phyloP scores from a whole-genome alignment of 2,329 filamentous ascomycete species.

The Lojkania enalia region DNA sequence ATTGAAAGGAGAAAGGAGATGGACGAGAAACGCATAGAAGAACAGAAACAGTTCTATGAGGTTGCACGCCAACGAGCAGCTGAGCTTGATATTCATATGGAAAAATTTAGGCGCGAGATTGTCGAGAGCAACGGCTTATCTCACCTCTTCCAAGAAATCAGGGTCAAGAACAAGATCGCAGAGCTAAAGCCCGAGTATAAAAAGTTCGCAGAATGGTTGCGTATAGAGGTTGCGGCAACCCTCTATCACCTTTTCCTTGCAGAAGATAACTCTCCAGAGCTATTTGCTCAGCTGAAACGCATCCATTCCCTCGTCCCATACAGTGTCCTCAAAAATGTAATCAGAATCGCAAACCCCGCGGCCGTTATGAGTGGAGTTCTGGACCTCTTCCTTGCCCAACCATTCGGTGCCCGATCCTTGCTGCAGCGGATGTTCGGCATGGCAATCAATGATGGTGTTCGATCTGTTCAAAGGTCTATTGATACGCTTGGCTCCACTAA shows the following conservation, averaged over 20 bases:
- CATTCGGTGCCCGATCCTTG: slow-evolving; percentile 85
- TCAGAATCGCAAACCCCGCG: slow-evolving; percentile 92
- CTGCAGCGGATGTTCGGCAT: slow-evolving; percentile 94
- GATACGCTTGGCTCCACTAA: slow-evolving; percentile 70
- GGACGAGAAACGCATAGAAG: slow-evolving; percentile 85
- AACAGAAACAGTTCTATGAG: slow-evolving; percentile 94
- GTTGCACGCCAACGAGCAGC: slow-evolving; percentile 87
- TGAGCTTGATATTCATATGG: slow-evolving; percentile 97
- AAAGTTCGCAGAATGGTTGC: slow-evolving; percentile 97
- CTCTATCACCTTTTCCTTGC: slow-evolving; percentile 97
- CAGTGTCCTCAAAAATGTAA: slow-evolving; percentile 91
- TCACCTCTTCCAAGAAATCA: slow-evolving; percentile 90
- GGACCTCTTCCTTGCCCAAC: slow-evolving; percentile 93
- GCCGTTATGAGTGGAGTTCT: slow-evolving; percentile 96
- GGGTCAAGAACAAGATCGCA: slow-evolving; percentile 81
- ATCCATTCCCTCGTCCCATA: slow-evolving; percentile 97
- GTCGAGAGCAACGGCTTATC: slow-evolving; percentile 83
- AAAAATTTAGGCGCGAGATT: slow-evolving; percentile 70
- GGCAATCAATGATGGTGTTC: slow-evolving; percentile 88
- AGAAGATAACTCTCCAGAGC: slow-evolving; percentile 94
- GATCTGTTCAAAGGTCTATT: slow-evolving; percentile 82
- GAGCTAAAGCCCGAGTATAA: slow-evolving; percentile 94
- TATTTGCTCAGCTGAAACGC: slow-evolving; percentile 90
- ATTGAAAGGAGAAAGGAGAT: slow-evolving; percentile 77
- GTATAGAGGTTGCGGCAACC: slow-evolving; percentile 95